Evolutionary conservation across 225 moss, liverwort and hornwort species (phyloP).

Genomic region (Bryoerythrophyllum caledonicum): DNA sequence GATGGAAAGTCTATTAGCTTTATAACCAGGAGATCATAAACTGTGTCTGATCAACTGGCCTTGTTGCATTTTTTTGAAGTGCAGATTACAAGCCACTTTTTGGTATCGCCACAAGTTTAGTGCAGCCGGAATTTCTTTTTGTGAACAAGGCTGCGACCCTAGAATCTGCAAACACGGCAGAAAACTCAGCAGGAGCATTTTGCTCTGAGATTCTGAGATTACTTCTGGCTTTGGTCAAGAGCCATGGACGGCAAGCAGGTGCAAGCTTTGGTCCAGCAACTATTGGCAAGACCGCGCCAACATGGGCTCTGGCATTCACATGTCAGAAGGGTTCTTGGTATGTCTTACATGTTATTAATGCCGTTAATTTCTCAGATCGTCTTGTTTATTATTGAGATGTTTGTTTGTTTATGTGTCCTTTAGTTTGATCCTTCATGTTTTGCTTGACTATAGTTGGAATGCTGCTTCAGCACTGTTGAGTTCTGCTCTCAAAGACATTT

Average conservation of each 20-base stretch:
- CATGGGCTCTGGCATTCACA: conserved; percentile 74
- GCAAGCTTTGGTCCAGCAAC: conserved; percentile 80
- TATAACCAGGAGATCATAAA: not conserved
- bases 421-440: not conserved
- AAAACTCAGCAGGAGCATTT: conserved; percentile 44
- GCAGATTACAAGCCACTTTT: conserved; percentile 94
- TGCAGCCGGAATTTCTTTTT: conserved; percentile 54
- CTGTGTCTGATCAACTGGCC: conserved; percentile 1
- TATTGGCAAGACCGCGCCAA: conserved; percentile 71
- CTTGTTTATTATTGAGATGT: not conserved
- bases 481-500: not conserved
- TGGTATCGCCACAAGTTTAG: conserved; percentile 56
- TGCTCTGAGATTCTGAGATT: conserved; percentile 70
- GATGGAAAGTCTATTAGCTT: not conserved
- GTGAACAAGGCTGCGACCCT: conserved; percentile 25
- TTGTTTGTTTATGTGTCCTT: conserved; percentile 16
- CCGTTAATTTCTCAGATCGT: not conserved
- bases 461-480: not conserved
- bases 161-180: conserved; percentile 27
- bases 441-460: conserved; percentile 3
- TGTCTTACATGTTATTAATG: not conserved
- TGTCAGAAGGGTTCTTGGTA: conserved; percentile 73
- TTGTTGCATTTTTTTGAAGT: conserved; percentile 23
- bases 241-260: conserved; percentile 86
- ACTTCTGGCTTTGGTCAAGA: conserved; percentile 73